Percentiles rank a stretch among this genome's conserved stretches.
phyloP scores from a whole-genome alignment of 345 rosid genomes.

The Salix udensis region DNA sequence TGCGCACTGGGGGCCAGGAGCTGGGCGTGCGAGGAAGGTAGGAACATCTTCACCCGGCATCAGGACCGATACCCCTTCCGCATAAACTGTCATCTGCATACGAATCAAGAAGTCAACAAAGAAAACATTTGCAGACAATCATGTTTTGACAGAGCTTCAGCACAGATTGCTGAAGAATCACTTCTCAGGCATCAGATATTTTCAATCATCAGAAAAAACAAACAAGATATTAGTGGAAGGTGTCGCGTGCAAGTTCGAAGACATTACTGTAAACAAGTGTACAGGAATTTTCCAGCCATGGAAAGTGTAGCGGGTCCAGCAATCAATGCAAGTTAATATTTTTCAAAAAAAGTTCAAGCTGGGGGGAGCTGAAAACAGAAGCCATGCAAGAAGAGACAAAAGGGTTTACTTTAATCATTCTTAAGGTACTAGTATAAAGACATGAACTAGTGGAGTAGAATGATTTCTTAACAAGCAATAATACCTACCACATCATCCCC shows the following conservation, averaged over 20 bases:
- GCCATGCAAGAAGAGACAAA: constrained; percentile 8
- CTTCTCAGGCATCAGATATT: not conserved
- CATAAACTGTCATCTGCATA: constrained; percentile 49
- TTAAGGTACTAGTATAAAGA: constrained; percentile 12
- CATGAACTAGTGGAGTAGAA: constrained; percentile 12
- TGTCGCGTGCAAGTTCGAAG: not conserved
- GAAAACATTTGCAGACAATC: not conserved
- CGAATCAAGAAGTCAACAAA: not conserved
- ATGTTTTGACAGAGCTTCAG: not conserved
- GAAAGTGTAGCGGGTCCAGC: not conserved
- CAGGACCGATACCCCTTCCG: constrained; percentile 62
- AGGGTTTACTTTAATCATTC: not conserved
- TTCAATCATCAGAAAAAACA: not conserved
- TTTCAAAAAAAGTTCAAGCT: not conserved
- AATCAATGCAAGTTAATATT: not conserved
- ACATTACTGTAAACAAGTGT: not conserved
- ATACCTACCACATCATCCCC: constrained; percentile 6
- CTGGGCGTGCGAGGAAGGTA: constrained; percentile 68
- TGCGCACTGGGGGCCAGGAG: constrained; percentile 53
- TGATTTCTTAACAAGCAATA: constrained; percentile 7
- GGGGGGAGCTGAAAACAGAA: not conserved
- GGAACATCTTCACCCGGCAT: constrained; percentile 77
- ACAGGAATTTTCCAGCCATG: not conserved
- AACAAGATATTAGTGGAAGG: not conserved
- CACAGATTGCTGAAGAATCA: not conserved